Conservation (phyloP, 2,329 filamentous ascomycete genomes). For the Hymenoscyphus repandus region DNA sequence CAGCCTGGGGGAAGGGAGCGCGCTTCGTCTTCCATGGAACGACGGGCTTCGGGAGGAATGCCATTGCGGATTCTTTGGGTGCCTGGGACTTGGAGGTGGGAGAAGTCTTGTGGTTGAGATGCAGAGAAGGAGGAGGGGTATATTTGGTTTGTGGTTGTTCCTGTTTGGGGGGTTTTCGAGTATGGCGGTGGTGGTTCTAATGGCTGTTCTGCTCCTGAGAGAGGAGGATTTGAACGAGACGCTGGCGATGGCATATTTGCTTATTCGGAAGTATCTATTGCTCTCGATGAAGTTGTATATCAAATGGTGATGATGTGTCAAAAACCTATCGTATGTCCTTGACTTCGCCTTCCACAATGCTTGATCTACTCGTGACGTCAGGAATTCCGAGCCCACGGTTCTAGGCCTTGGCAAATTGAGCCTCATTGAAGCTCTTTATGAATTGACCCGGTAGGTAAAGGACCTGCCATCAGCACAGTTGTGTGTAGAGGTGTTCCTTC, state of each 20-base stretch:
- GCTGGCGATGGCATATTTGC: not conserved
- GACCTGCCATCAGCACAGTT: constrained; percentile 18
- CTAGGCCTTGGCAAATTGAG: too few relatives aligned
- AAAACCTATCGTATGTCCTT: too few relatives aligned
- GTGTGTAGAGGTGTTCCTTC: constrained; percentile 15
- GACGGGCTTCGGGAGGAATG: constrained; percentile 45
- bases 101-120: constrained; percentile 19
- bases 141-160: not conserved
- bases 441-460: not conserved
- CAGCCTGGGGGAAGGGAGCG: constrained; percentile 50
- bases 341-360: too few relatives aligned
- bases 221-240: not conserved
- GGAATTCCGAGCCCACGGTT: too few relatives aligned
- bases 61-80: constrained; percentile 39
- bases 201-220: constrained; percentile 5
- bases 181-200: constrained; percentile 34
- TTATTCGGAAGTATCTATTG: too few relatives aligned
- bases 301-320: too few relatives aligned
- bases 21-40: constrained; percentile 58
- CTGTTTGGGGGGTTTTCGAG: constrained; percentile 8
- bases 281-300: too few relatives aligned
- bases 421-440: not conserved
- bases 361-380: too few relatives aligned
- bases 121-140: constrained; percentile 8
- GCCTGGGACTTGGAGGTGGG: constrained; percentile 24